phyloP scores from a whole-genome alignment of 805 yeast genomes.

The Yamadazyma phyllophila region DNA sequence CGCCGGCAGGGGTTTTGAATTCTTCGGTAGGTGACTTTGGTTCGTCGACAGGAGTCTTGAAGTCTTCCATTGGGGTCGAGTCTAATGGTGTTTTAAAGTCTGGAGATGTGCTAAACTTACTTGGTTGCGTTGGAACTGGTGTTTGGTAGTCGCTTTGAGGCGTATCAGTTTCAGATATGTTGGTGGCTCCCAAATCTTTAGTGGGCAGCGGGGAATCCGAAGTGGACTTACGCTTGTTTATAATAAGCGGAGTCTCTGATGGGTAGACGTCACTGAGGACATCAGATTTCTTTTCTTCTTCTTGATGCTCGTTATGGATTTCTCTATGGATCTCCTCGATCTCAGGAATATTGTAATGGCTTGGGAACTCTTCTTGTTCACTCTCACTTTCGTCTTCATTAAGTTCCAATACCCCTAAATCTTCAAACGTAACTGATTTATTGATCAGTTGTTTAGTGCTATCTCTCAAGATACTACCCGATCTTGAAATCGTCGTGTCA shows the following conservation, averaged over 20 bases:
- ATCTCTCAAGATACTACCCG: slow-evolving; percentile 16
- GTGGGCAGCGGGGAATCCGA: slow-evolving; percentile 9
- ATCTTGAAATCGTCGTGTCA: slow-evolving; percentile 15
- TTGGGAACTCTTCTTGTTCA: slow-evolving; percentile 13
- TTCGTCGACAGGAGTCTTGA: slow-evolving; percentile 3
- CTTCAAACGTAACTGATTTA: slow-evolving; percentile 42
- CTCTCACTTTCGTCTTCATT: slow-evolving; percentile 20
- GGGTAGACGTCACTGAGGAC: slow-evolving; percentile 41
- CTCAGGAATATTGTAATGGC: slow-evolving; percentile 15
- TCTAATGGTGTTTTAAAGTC: slow-evolving; percentile 1
- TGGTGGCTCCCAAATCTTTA: background rate
- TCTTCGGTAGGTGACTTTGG: background rate
- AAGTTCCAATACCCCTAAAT: slow-evolving; percentile 26
- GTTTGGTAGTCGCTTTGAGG: slow-evolving; percentile 14
- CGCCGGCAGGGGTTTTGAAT: background rate
- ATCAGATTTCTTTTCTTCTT: slow-evolving; percentile 40
- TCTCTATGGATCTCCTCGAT: slow-evolving; percentile 12
- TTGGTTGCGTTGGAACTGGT: background rate
- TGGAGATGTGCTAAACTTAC: background rate
- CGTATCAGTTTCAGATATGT: slow-evolving; percentile 5
- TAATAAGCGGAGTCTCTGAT: slow-evolving; percentile 31
- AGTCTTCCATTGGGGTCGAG: slow-evolving; percentile 3
- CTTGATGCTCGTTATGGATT: slow-evolving; percentile 11
- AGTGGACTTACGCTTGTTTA: slow-evolving; percentile 23
- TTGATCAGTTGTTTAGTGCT: slow-evolving; percentile 16